phyloP scores from a whole-genome alignment of 352 stramenopile species.

The Globisporangium megalacanthum region DNA sequence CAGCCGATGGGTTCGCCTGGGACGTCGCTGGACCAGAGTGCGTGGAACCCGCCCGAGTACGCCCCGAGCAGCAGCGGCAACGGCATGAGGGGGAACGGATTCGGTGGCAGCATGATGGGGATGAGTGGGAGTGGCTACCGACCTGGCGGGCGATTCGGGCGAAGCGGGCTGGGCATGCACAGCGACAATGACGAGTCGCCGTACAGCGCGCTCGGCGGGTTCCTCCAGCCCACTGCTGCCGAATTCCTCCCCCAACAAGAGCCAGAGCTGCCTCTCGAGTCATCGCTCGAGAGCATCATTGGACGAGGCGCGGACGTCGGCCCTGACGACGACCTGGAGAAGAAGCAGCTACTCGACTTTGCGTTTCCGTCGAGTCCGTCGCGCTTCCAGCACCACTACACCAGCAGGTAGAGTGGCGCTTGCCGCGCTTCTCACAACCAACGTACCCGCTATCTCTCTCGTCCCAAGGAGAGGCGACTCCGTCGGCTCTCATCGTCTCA shows the following conservation, averaged over 20 bases:
- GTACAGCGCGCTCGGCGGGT: conserved; percentile 58
- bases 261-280: conserved; percentile 43
- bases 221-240: conserved; percentile 28
- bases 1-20: conserved; percentile 7
- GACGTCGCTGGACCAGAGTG: conserved; percentile 11
- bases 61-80: conserved; percentile 12
- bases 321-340: conserved; percentile 18
- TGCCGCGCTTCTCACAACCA: conserved; percentile 1
- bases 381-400: conserved; percentile 24
- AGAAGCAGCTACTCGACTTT: conserved; percentile 16
- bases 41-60: conserved; percentile 21
- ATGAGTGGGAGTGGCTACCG: conserved; percentile 22
- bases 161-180: conserved; percentile 25
- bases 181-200: conserved; percentile 13
- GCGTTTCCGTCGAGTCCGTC: conserved; percentile 14
- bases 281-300: conserved; percentile 33
- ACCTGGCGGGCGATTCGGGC: conserved; percentile 14
- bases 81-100: conserved; percentile 24
- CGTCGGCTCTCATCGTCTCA: no score
- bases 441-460: no score
- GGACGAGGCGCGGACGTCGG: conserved; percentile 1
- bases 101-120: conserved; percentile 40
- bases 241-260: conserved; percentile 44
- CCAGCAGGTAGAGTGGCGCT: conserved; percentile 21
- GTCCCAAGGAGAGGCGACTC: no score